Base-by-base conservation (phyloP, 2,329 filamentous ascomycete genomes). In the Exophiala sp. region DNA sequence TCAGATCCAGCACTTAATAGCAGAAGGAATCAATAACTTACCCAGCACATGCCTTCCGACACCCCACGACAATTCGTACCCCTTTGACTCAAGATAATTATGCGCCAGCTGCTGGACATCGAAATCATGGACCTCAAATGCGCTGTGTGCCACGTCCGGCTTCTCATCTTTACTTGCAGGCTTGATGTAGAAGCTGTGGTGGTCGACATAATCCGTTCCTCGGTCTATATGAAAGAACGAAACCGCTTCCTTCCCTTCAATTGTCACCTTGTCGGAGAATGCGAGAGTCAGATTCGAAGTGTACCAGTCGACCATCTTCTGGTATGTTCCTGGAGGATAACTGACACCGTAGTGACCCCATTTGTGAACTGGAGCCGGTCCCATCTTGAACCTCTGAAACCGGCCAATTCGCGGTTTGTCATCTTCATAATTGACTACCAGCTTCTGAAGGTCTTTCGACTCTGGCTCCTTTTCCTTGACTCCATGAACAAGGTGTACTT, bases 121-220 rank as follows among this genome's bases (percentile, higher is more conserved):
- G 62, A 86, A 87, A 66, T 89, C 84, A 62, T 86, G 81, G 2
- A 86, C 84, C 68, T 89, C 86, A 59, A 85, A 89, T 2, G 78
- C 81, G 16, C 79, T 79, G 69, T 89, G 86, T 65, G 88, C 85
- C 2, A 88, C 79, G 65, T 84, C 81, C 0, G 63, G 44, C 29
- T 59, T 45, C 43, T 39, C 43, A n/a, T 64, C 64, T 0, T 55
- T 45, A 33, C 48, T 33, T 18, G 46, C 42, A 33, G 54, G 43
- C 43, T 60, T 47, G 39, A 50, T 29, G 50, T 50, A 81, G 69
- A 68, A 81, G 80, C 50, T 80, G 56, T 81, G 79, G 55, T 81
- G 79, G 60, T 81, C 78, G 0, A 75, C 73, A 24, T 70, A 69
- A 0, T 68, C 66, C 0, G 67, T 60, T 0, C 77, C 78, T 0